Evolutionary conservation across 2,329 filamentous ascomycete species (phyloP).

Genomic region (Colletotrichum sp.): DNA sequence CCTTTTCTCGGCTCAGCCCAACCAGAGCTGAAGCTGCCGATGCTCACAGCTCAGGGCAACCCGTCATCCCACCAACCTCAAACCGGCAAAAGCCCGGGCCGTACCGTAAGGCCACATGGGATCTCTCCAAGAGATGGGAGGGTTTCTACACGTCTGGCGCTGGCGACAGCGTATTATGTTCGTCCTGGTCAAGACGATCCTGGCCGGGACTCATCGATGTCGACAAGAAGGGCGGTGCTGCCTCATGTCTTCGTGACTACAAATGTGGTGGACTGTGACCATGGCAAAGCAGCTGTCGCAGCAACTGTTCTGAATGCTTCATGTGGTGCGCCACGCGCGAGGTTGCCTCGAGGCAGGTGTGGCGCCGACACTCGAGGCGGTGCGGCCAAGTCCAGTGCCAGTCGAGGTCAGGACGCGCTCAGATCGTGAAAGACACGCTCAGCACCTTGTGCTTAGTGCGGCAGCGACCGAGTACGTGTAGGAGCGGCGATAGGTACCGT

Average conservation of each 20-base stretch:
- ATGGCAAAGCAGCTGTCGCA: not conserved
- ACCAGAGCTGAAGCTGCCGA: not conserved
- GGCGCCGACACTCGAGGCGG: not conserved
- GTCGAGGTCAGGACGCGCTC: not conserved
- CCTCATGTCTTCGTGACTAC: not conserved
- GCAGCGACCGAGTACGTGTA: not conserved
- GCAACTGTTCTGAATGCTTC: not conserved
- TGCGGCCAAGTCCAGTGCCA: not conserved
- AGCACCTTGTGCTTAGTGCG: not conserved
- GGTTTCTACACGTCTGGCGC: not conserved
- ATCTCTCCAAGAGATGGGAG: not conserved
- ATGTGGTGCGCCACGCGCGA: not conserved
- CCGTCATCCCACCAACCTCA: not conserved
- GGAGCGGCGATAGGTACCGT: not conserved
- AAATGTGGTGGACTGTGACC: not conserved
- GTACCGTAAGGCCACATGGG: constrained; percentile 5
- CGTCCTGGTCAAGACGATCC: not conserved
- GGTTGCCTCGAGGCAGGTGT: not conserved
- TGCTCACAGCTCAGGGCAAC: not conserved
- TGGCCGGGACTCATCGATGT: not conserved
- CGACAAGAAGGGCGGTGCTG: not conserved
- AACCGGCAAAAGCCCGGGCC: constrained; percentile 8
- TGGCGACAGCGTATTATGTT: not conserved
- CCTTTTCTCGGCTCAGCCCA: not conserved
- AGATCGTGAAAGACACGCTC: not conserved